A percentile compares a stretch with the other conserved stretches of the same genome.
phyloP scores from a whole-genome alignment of 306 rosid species.

The Parietaria judaica region DNA sequence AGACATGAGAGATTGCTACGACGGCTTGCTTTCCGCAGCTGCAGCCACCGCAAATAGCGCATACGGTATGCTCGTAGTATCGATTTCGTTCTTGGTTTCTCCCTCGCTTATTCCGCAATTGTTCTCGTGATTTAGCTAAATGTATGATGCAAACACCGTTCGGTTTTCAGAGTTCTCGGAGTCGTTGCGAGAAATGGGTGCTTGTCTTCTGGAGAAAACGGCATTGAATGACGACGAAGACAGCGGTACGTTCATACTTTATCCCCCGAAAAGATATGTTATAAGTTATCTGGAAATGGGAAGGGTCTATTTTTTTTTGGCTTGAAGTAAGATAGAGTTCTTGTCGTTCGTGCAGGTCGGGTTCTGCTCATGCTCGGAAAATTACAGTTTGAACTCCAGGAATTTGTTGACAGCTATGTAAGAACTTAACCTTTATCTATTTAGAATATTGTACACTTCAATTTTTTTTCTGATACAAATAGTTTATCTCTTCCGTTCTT shows the following conservation, averaged over 20 bases:
- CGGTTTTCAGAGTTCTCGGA: conserved; percentile 65
- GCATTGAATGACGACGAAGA: conserved; percentile 82
- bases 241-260: conserved; percentile 45
- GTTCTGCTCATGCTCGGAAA: conserved; percentile 75
- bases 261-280: background rate
- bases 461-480: conserved; percentile 9
- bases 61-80: conserved; percentile 42
- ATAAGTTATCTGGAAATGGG: no score
- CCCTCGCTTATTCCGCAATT: background rate
- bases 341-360: conserved; percentile 46
- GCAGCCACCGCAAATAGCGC: conserved; percentile 95
- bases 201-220: conserved; percentile 95
- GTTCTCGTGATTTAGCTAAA: background rate
- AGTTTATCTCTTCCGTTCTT: conserved; percentile 18
- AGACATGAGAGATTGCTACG: conserved; percentile 90
- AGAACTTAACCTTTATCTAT: conserved; percentile 14
- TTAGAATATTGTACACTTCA: conserved; percentile 2
- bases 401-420: conserved; percentile 77
- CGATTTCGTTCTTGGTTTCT: background rate
- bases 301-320: background rate
- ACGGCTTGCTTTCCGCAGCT: conserved; percentile 83
- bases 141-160: background rate
- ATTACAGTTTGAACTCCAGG: conserved; percentile 73
- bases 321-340: background rate
- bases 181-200: conserved; percentile 79